Conservation (phyloP, 495 filamentous ascomycete species). For the Talaromyces thailandensis region DNA sequence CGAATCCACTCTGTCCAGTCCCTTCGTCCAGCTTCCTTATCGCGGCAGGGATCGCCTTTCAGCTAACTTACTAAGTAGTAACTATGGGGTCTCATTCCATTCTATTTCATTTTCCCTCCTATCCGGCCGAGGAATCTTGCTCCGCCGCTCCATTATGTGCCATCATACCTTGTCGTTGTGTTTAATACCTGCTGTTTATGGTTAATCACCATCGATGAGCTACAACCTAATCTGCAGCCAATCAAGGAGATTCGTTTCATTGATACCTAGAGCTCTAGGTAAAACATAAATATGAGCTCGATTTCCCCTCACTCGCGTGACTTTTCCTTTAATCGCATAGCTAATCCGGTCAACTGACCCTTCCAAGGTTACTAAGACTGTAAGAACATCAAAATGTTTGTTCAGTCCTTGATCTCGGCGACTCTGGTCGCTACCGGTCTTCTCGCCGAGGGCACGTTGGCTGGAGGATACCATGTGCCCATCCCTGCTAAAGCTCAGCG, state of each 20-base stretch:
- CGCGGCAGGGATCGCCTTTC: not conserved
- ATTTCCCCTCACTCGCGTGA: not conserved
- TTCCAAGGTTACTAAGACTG: not conserved
- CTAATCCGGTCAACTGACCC: not conserved
- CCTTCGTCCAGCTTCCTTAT: not conserved
- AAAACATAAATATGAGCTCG: not conserved
- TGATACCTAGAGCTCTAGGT: not conserved
- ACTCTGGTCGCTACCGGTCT: constrained; percentile 19
- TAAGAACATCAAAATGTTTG: constrained; percentile 16
- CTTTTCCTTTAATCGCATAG: not conserved
- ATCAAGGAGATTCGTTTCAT: not conserved
- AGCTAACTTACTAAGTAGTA: not conserved
- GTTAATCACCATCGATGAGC: not conserved
- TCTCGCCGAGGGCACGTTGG: constrained; percentile 15
- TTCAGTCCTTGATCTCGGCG: constrained; percentile 21
- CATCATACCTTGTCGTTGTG: not conserved
- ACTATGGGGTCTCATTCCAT: not conserved
- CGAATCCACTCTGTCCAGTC: not conserved
- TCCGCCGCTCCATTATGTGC: not conserved
- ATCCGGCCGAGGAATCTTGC: not conserved
- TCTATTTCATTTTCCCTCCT: not conserved
- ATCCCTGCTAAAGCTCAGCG: constrained; percentile 51
- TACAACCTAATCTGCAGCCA: not conserved
- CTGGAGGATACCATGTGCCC: constrained; percentile 21
- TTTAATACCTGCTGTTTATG: not conserved